Percentiles rank a stretch among this genome's conserved stretches.
Conservation (phyloP, 352 stramenopile species). For the Lagenidium sp. region DNA sequence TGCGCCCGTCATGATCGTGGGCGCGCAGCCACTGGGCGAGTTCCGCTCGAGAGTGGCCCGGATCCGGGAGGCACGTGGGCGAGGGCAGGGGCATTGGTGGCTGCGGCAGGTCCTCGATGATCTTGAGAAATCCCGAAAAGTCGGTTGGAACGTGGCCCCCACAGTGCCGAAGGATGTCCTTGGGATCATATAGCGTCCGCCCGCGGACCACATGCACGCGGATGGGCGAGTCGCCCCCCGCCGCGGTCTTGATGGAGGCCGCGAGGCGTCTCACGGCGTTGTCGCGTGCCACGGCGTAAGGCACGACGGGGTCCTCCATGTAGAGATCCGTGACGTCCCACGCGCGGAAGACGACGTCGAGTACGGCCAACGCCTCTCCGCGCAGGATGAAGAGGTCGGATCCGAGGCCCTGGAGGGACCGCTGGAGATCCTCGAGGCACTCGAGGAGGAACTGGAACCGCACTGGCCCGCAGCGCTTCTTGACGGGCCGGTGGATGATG, state of each 20-base stretch:
- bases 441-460: conserved; percentile 92
- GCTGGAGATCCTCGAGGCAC: conserved; percentile 70
- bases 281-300: conserved; percentile 36
- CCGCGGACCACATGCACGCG: conserved; percentile 24
- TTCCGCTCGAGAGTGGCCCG: conserved; percentile 40
- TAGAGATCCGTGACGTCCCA: conserved; percentile 66
- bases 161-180: conserved; percentile 41
- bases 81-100: conserved; percentile 32
- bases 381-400: conserved; percentile 42
- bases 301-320: conserved; percentile 50
- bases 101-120: conserved; percentile 41
- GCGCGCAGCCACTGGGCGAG: conserved; percentile 53
- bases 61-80: conserved; percentile 20
- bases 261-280: conserved; percentile 29
- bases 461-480: conserved; percentile 50
- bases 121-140: conserved; percentile 47
- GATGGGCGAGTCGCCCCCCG: conserved; percentile 24
- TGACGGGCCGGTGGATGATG: conserved; percentile 73
- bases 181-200: conserved; percentile 48
- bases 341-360: conserved; percentile 33
- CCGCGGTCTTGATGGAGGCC: too few relatives aligned
- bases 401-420: conserved; percentile 17
- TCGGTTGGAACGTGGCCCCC: conserved; percentile 25
- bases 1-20: conserved; percentile 23
- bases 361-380: conserved; percentile 49